Evolutionary conservation across 805 yeast species (phyloP), one percentile per base, ranked within the genome.

Genomic region (Schizosaccharomyces lindneri): DNA sequence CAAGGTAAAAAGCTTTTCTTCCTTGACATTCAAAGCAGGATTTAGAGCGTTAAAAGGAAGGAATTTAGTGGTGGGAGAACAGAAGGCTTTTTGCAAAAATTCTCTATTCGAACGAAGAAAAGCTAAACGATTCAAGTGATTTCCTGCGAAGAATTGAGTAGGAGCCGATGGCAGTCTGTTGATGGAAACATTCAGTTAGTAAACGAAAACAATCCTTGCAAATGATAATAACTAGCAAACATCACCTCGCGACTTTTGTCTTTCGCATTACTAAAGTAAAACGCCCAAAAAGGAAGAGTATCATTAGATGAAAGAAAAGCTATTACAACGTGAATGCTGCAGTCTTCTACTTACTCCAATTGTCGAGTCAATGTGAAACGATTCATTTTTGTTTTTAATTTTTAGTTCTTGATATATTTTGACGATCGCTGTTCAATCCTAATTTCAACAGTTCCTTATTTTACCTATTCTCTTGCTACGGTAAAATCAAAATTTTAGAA

Each of bases 81-180:
- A 65, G 21, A 79, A 69, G 4, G 81, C 78, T 51, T 68, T 67
- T 60, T 71, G 65, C 43, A 84, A 75, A 65, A 81, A 82, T 36
- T 73, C 76, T 19, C 70, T 57, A 67, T 83, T 79, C 29, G 79
- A 79, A 46, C 90, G 72, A 60, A 83, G 71, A 65, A 82, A 84
- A 19, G 84, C 78, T 5, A 84, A 79, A 63, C 90, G 71, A 69
- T 83, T 82, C 62, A 84, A 72, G 5, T 78, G 79, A 63, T 75
- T 79, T 17, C 76, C 76, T 24, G 80, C 77, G 65, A 74, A 79
- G 64, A 73, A 73, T 19, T 59, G 57, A 51, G 57, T 4, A 24
- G 57, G 57, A 6, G 57, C 36, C n/a, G 57, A 5, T 13, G 57
- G 36, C 11, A 51, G 6, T 17, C 57, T 51, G 51, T 31, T 31